phyloP scores from a whole-genome alignment of 306 rosid species.

The Quercus dentata region DNA sequence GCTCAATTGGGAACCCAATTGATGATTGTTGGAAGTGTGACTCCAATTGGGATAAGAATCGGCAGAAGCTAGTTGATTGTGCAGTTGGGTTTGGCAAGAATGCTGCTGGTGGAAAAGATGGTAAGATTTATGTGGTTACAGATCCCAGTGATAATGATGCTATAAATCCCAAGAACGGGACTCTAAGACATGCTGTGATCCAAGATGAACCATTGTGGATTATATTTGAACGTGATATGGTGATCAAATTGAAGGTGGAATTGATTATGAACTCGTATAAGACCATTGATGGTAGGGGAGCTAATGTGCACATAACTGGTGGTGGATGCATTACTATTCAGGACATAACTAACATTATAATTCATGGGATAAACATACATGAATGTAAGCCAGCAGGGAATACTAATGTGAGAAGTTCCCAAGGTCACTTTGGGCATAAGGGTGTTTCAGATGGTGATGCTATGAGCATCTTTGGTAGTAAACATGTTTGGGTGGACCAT shows the following conservation, averaged over 20 bases:
- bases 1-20: slow-evolving; percentile 91
- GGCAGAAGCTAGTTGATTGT: slow-evolving; percentile 84
- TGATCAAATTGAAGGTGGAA: slow-evolving; percentile 75
- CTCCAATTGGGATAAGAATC: slow-evolving; percentile 70
- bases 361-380: slow-evolving; percentile 79
- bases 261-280: slow-evolving; percentile 93
- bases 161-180: slow-evolving; percentile 80
- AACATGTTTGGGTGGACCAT: slow-evolving; percentile 93
- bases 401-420: slow-evolving; percentile 78
- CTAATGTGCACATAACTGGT: slow-evolving; percentile 88
- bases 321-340: slow-evolving; percentile 96
- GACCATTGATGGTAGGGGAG: slow-evolving; percentile 89
- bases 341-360: slow-evolving; percentile 72
- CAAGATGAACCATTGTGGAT: slow-evolving; percentile 97
- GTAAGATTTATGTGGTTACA: slow-evolving; percentile 73
- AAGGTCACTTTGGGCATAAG: slow-evolving; percentile 77
- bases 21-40: slow-evolving; percentile 99
- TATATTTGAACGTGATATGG: slow-evolving; percentile 82
- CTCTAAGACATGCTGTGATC: slow-evolving; percentile 78
- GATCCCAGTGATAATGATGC: slow-evolving; percentile 64
- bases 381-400: slow-evolving; percentile 91
- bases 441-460: slow-evolving; percentile 93
- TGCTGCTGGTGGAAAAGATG: slow-evolving; percentile 76
- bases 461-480: slow-evolving; percentile 82
- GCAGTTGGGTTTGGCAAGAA: slow-evolving; percentile 91